A percentile compares a stretch with the other conserved stretches of the same genome.
phyloP scores from a whole-genome alignment of 306 rosid genomes.

The Pterocarpus macrocarpus region DNA sequence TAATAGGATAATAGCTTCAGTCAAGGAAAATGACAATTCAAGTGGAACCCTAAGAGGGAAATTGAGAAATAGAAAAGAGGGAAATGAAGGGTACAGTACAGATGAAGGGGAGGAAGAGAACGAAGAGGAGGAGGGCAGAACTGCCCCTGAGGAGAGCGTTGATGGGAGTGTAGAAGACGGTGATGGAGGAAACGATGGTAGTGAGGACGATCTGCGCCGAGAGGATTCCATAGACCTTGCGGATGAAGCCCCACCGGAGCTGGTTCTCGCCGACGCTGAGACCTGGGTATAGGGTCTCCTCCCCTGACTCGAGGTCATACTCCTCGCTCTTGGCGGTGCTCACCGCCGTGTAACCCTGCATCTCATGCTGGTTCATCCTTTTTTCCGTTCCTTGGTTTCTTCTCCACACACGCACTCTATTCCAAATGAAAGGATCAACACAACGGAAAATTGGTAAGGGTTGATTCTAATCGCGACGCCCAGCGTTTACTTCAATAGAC shows the following conservation, averaged over 20 bases:
- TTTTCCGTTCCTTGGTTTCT: background rate
- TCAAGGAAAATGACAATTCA: slow-evolving; percentile 40
- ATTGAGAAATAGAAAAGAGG: slow-evolving; percentile 38
- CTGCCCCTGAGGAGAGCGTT: slow-evolving; percentile 70
- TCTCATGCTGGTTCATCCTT: background rate
- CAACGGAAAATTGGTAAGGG: no score
- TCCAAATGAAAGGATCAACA: background rate
- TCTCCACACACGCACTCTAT: background rate
- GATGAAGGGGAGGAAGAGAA: slow-evolving; percentile 70
- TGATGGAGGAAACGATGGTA: slow-evolving; percentile 65
- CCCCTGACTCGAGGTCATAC: slow-evolving; percentile 78
- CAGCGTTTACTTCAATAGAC: no score
- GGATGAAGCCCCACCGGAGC: slow-evolving; percentile 88
- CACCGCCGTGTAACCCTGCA: slow-evolving; percentile 60
- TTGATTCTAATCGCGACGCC: no score
- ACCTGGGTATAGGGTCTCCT: slow-evolving; percentile 75
- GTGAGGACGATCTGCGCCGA: slow-evolving; percentile 75
- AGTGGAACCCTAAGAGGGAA: background rate
- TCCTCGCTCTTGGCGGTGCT: slow-evolving; percentile 41
- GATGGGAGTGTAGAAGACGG: slow-evolving; percentile 68
- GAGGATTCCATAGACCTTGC: slow-evolving; percentile 81
- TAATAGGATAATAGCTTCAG: background rate
- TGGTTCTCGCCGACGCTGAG: slow-evolving; percentile 70
- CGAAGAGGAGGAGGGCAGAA: slow-evolving; percentile 65
- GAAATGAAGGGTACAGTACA: slow-evolving; percentile 46